phyloP scores from a whole-genome alignment of 495 filamentous ascomycete species.

The Hypomontagnella submonticulosa region DNA sequence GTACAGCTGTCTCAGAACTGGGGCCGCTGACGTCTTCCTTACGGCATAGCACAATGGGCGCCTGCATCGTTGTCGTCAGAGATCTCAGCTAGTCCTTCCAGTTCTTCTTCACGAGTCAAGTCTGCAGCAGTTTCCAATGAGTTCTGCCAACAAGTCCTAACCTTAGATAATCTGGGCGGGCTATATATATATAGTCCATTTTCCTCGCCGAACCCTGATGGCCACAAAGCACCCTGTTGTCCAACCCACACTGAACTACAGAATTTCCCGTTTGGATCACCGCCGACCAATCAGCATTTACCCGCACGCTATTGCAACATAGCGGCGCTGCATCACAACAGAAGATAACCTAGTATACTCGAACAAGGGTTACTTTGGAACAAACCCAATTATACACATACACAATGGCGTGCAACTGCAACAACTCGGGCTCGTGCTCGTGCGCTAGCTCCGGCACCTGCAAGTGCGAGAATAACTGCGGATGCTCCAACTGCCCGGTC shows the following conservation, averaged over 20 bases:
- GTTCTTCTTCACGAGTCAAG: neutral
- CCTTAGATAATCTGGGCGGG: neutral
- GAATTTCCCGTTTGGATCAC: slow-evolving; percentile 31
- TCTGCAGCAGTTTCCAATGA: neutral
- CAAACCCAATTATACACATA: neutral
- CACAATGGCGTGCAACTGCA: slow-evolving; percentile 47
- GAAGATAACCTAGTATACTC: neutral
- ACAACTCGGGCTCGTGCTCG: slow-evolving; percentile 38
- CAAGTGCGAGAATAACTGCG: slow-evolving; percentile 45
- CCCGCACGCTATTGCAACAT: slow-evolving; percentile 37
- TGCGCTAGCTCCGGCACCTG: slow-evolving; percentile 45
- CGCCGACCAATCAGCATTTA: slow-evolving; percentile 39
- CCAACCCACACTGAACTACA: slow-evolving; percentile 1
- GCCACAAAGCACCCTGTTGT: slow-evolving; percentile 17
- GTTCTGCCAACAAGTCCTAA: no score
- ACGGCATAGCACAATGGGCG: slow-evolving; percentile 9
- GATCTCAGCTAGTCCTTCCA: slow-evolving; percentile 9
- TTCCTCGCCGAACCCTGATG: slow-evolving; percentile 44
- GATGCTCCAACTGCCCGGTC: slow-evolving; percentile 47
- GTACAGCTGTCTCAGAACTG: slow-evolving; percentile 10
- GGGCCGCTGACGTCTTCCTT: slow-evolving; percentile 37
- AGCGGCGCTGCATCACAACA: slow-evolving; percentile 26
- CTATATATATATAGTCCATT: slow-evolving; percentile 38
- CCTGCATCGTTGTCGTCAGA: slow-evolving; percentile 35
- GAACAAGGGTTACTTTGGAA: neutral